phyloP scores from a whole-genome alignment of 2,329 filamentous ascomycete species.

The Alternaria sp. region DNA sequence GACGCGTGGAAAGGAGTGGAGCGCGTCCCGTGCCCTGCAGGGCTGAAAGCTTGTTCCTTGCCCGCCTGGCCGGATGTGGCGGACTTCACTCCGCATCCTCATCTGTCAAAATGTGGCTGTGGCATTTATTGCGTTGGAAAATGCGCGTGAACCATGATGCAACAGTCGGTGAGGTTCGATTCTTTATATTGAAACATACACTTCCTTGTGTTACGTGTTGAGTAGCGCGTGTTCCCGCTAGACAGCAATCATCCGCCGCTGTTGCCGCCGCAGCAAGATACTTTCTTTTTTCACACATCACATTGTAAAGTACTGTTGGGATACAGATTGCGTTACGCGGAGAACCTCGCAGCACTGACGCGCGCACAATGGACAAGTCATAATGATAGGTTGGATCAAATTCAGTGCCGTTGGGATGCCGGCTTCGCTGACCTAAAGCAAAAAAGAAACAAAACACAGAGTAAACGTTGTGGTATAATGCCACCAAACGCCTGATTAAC shows the following conservation, averaged over 20 bases:
- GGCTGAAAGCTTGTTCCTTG: constrained; percentile 13
- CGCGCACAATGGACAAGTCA: background rate
- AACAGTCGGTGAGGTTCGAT: background rate
- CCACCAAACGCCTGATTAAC: constrained; percentile 26
- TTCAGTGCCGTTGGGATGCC: background rate
- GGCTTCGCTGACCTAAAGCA: constrained; percentile 4
- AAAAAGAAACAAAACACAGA: constrained; percentile 18
- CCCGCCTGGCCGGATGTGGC: constrained; percentile 3
- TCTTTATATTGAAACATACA: constrained; percentile 5
- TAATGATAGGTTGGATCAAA: background rate
- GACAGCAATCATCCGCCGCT: background rate
- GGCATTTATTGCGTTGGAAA: background rate
- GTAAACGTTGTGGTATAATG: constrained; percentile 41
- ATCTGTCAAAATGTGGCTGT: background rate
- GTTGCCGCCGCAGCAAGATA: background rate
- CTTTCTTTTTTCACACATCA: background rate
- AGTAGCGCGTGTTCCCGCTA: constrained; percentile 4
- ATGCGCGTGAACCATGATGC: background rate
- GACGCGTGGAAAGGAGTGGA: constrained; percentile 17
- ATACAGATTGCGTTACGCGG: background rate
- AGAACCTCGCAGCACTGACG: background rate
- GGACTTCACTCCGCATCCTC: constrained; percentile 2
- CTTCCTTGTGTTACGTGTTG: constrained; percentile 1
- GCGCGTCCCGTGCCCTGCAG: constrained; percentile 7
- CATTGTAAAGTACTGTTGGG: background rate